Base-by-base conservation (phyloP, 352 stramenopile genomes). In the Hyaloperonospora arabidopsidis region DNA sequence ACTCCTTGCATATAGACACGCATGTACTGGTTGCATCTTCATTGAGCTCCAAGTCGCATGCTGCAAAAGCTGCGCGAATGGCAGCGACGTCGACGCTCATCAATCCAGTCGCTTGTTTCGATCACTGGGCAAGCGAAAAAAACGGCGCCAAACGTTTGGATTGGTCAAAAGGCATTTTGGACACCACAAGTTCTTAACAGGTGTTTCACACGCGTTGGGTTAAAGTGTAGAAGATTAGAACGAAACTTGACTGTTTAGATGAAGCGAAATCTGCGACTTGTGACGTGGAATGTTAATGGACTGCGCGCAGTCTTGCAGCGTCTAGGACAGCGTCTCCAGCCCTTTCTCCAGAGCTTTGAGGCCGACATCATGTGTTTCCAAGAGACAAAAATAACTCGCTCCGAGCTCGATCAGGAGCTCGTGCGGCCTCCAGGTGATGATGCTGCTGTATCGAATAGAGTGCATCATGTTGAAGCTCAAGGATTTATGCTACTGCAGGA, bases 271-370 rank as follows among this genome's bases (percentile, higher is more conserved):
- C 46, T 86, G 34, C 72, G 69, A 45, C 54, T 91, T 52, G 44
- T 89, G 65, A 88, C 79, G n/a, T 93, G 84, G 84, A 93, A 93
- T 61, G 68, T 93, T 50, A 93, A 93, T 63, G 84, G 84, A 18
- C 67, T 93, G 61, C 79, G 81, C 51, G 80, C 84, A 2, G 74
- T 87, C 39, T 63, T 93, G 47, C 74, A 84, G 57, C 74, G 80
- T 11, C 59, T 80, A 18, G 69, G 74, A 39, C 68, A 72, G 49
- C 79, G 41, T 46, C 45, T 88, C 8, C 52, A 54, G 38, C 53
- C 77, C 47, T 72, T 93, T 41, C 57, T 93, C 23, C 55, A 76
- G 28, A 67, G 48, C 11, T 64, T 90, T 17, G 60, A 79, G 0
- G 81, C 82, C 0, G 82, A 92, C 43, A 72, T 94, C 13, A 56